Percentiles rank a stretch among this genome's conserved stretches.
Evolutionary conservation across 768 basidiomycete species (phyloP).

Genomic region (Fomitopsis pulvina): DNA sequence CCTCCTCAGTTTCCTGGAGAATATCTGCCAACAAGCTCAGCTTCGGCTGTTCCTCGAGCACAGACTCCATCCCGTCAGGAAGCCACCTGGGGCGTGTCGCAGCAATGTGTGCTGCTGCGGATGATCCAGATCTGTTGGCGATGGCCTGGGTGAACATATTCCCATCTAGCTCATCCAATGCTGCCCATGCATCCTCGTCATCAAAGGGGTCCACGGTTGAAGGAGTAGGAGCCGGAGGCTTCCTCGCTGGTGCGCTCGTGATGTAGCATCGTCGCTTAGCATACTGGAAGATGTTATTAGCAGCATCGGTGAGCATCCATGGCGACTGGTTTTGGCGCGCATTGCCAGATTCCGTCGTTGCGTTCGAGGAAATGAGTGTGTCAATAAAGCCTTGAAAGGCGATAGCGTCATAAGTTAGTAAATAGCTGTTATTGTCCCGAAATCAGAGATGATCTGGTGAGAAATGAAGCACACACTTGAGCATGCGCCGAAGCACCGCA

Average conservation of each 20-base stretch:
- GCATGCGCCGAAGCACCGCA: constrained; percentile 73
- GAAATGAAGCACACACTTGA: constrained; percentile 46
- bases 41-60: constrained; percentile 92
- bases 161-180: constrained; percentile 57
- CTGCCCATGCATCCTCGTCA: constrained; percentile 72
- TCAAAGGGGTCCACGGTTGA: constrained; percentile 31
- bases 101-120: constrained; percentile 6
- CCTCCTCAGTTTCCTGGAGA: constrained; percentile 85
- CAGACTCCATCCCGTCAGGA: constrained; percentile 73
- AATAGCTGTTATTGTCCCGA: constrained; percentile 44
- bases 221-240: constrained; percentile 16
- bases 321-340: constrained; percentile 66
- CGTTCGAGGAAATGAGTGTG: constrained; percentile 66
- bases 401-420: constrained; percentile 85
- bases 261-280: constrained; percentile 81
- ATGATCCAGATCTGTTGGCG: not conserved
- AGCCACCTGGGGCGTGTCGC: constrained; percentile 49
- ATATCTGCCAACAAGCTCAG: constrained; percentile 85
- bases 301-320: constrained; percentile 91
- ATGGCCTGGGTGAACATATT: constrained; percentile 5
- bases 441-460: not conserved
- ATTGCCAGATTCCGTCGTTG: constrained; percentile 41
- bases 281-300: constrained; percentile 75
- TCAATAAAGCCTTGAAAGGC: constrained; percentile 91
- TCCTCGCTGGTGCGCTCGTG: constrained; percentile 28